Evolutionary conservation across 805 yeast species (phyloP).

Genomic region (Kuraishia floccosa): DNA sequence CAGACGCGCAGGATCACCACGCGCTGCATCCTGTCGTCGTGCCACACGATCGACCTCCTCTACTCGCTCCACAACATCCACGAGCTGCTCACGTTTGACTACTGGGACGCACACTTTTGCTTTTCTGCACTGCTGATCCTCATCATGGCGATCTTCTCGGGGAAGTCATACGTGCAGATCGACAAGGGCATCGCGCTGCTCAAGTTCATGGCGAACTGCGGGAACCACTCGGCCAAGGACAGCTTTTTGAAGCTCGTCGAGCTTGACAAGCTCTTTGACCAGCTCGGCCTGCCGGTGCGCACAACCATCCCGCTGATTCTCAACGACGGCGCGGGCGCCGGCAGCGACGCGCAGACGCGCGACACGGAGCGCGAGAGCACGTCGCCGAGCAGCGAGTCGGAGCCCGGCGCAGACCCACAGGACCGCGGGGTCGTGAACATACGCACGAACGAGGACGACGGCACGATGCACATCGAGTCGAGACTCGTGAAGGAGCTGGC

Average conservation of each 20-base stretch:
- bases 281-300: constrained; percentile 8
- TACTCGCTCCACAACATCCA: constrained; percentile 15
- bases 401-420: no score
- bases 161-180: constrained; percentile 4
- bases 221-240: constrained; percentile 16
- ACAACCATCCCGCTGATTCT: constrained; percentile 3
- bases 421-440: no score
- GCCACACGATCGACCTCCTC: constrained; percentile 17
- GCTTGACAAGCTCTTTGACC: constrained; percentile 10
- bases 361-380: not conserved
- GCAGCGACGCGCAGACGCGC: constrained; percentile 4
- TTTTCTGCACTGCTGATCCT: constrained; percentile 21
- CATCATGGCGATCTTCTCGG: constrained; percentile 9
- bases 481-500: no score
- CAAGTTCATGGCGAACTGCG: constrained; percentile 14
- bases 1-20: constrained; percentile 11
- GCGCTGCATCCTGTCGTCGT: constrained; percentile 19
- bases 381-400: not conserved
- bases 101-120: constrained; percentile 26
- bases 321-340: not conserved
- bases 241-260: constrained; percentile 13
- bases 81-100: constrained; percentile 22
- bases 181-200: constrained; percentile 13
- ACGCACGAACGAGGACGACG: no score
- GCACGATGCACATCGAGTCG: no score